Percentiles rank a stretch among this genome's conserved stretches.
Evolutionary conservation across 768 basidiomycete species (phyloP).

Genomic region (Lyophyllum decastes): DNA sequence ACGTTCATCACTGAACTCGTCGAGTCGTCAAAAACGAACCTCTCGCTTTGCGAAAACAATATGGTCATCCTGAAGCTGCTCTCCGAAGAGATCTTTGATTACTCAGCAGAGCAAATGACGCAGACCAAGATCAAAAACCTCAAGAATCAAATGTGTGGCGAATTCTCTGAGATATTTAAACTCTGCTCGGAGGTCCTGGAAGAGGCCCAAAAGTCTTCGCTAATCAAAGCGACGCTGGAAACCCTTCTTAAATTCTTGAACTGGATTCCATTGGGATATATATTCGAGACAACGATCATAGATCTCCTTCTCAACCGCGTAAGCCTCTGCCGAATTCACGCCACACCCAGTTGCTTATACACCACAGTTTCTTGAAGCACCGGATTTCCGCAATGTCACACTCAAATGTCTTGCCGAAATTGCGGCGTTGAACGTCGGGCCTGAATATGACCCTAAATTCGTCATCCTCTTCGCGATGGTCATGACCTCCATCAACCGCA

Average conservation of each 20-base stretch:
- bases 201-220: conserved; percentile 92
- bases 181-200: conserved; percentile 95
- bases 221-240: conserved; percentile 94
- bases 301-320: conserved; percentile 91
- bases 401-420: conserved; percentile 97
- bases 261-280: conserved; percentile 99
- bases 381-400: conserved; percentile 96
- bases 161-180: conserved; percentile 97
- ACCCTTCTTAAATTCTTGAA: conserved; percentile 95
- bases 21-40: conserved; percentile 94
- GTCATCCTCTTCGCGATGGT: conserved; percentile 97
- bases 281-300: conserved; percentile 97
- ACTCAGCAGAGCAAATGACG: conserved; percentile 97
- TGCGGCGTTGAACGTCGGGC: conserved; percentile 89
- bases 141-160: conserved; percentile 97
- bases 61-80: conserved; percentile 97
- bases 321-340: conserved; percentile 34
- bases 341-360: conserved; percentile 9
- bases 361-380: conserved; percentile 88
- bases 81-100: conserved; percentile 99
- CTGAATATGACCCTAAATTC: conserved; percentile 98
- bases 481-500: conserved; percentile 95
- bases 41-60: conserved; percentile 98
- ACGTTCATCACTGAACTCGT: conserved; percentile 97
- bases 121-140: conserved; percentile 96